Conservation (phyloP, 208 protist species). For the Wallacemonas sp. region DNA sequence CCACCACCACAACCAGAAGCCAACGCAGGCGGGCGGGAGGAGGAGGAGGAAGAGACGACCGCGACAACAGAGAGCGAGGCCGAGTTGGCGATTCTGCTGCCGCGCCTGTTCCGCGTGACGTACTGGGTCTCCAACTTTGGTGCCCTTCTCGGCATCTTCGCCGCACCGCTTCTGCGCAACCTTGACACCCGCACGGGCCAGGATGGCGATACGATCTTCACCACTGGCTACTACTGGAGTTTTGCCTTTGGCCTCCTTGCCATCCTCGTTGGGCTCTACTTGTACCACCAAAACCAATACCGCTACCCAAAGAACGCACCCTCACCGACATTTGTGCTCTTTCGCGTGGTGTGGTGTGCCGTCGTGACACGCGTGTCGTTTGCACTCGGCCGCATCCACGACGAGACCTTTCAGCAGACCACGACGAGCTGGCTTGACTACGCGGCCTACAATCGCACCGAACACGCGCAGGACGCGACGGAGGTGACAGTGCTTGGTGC, state of each 20-base stretch:
- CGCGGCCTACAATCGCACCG: constrained; percentile 12
- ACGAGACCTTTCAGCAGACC: constrained; percentile 16
- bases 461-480: neutral
- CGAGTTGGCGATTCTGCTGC: constrained; percentile 30
- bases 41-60: neutral
- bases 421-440: constrained; percentile 6
- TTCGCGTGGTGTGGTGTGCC: constrained; percentile 42
- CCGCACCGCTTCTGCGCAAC: constrained; percentile 52
- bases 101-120: constrained; percentile 48
- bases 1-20: too few species aligned
- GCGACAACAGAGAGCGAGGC: neutral
- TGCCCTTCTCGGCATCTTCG: constrained; percentile 54
- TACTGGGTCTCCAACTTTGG: constrained; percentile 64
- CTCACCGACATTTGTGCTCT: constrained; percentile 45
- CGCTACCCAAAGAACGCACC: constrained; percentile 36
- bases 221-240: constrained; percentile 70
- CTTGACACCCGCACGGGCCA: constrained; percentile 27
- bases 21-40: neutral
- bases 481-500: neutral
- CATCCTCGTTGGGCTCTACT: constrained; percentile 31
- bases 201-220: constrained; percentile 33
- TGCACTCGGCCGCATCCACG: constrained; percentile 21
- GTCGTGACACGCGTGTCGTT: constrained; percentile 25
- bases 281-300: constrained; percentile 16
- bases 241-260: constrained; percentile 40